These are phyloP conservation scores for Clohesyomyces aquaticus DNA, from an alignment of 495 filamentous ascomycete species.

Conservation along the genomic window DNA sequence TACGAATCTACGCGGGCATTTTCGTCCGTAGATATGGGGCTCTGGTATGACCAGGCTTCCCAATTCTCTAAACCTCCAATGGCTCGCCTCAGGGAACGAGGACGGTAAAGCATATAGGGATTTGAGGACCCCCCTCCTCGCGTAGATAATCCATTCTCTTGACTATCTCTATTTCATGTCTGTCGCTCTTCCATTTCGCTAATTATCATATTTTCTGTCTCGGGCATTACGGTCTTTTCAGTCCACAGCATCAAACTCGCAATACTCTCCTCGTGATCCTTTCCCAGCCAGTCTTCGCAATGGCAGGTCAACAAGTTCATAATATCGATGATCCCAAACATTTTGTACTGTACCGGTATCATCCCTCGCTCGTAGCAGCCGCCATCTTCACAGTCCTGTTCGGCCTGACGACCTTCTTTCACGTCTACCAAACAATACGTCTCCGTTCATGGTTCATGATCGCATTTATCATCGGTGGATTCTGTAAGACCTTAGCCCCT, in stretches of 20 bases:
- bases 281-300: conserved; percentile 2
- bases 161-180: no score
- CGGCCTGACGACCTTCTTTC: conserved; percentile 48
- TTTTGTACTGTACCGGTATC: conserved; percentile 53
- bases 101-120: neutral
- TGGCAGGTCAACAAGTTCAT: neutral
- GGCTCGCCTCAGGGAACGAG: neutral
- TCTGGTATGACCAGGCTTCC: neutral
- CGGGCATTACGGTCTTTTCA: no score
- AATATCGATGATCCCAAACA: neutral
- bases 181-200: no score
- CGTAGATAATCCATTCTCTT: no score
- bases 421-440: conserved; percentile 53
- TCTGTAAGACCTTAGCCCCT: conserved; percentile 50
- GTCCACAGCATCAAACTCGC: no score
- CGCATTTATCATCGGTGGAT: conserved; percentile 58
- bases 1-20: neutral
- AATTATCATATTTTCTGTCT: no score
- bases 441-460: conserved; percentile 60
- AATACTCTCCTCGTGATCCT: no score
- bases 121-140: no score
- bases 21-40: neutral
- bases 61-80: neutral
- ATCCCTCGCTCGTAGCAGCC: conserved; percentile 55
- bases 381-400: conserved; percentile 59